These are phyloP conservation scores for Pyricularia pennisetigena DNA, from an alignment of 2,329 filamentous ascomycete genomes.

Conservation along the genomic window DNA sequence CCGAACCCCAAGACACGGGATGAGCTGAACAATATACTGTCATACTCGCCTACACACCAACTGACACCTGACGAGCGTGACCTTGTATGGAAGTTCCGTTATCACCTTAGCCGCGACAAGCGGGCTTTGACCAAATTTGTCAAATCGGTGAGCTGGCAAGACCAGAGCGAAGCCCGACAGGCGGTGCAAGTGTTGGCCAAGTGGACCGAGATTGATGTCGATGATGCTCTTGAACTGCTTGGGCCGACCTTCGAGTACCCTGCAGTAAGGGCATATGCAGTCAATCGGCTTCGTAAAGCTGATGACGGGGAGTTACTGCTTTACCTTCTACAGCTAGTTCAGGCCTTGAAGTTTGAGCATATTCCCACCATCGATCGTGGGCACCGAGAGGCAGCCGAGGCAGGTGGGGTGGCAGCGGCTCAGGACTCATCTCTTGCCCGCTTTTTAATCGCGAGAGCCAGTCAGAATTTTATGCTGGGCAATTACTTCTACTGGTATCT, in stretches of 20 bases:
- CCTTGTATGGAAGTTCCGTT: slow-evolving; percentile 93
- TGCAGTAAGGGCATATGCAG: slow-evolving; percentile 83
- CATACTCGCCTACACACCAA: slow-evolving; percentile 84
- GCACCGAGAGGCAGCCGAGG: slow-evolving; percentile 35
- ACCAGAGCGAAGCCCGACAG: slow-evolving; percentile 75
- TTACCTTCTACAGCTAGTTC: slow-evolving; percentile 88
- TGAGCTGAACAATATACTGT: slow-evolving; percentile 83
- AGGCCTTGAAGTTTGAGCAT: slow-evolving; percentile 89
- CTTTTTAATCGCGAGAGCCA: slow-evolving; percentile 82
- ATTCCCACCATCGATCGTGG: slow-evolving; percentile 45
- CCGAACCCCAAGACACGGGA: slow-evolving; percentile 94
- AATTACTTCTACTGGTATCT: slow-evolving; percentile 98
- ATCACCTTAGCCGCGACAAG: slow-evolving; percentile 89
- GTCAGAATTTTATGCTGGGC: slow-evolving; percentile 79
- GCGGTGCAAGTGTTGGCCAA: slow-evolving; percentile 82
- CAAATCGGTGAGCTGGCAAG: slow-evolving; percentile 89
- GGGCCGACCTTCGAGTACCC: slow-evolving; percentile 87
- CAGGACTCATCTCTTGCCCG: slow-evolving; percentile 77
- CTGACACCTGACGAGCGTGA: slow-evolving; percentile 89
- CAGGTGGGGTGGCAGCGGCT: slow-evolving; percentile 23
- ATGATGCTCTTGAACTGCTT: slow-evolving; percentile 88
- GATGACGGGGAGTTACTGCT: slow-evolving; percentile 86
- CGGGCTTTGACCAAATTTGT: slow-evolving; percentile 91
- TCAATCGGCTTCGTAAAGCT: slow-evolving; percentile 81
- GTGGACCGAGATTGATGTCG: slow-evolving; percentile 95